Evolutionary conservation across 805 yeast genomes (phyloP).

Genomic region (Cyberlindnera xylosilytica): DNA sequence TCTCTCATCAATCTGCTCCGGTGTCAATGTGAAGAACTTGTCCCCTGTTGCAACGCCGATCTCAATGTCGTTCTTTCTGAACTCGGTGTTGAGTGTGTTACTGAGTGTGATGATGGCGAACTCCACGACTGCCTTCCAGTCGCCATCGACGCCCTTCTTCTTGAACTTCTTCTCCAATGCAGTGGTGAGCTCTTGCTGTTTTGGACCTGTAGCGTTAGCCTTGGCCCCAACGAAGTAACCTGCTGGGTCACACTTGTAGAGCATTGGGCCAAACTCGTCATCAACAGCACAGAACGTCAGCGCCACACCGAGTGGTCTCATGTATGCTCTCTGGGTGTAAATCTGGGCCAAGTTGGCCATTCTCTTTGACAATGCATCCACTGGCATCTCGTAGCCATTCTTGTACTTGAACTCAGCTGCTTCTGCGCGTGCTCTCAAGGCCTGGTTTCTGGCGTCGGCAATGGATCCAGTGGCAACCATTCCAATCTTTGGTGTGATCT

Average conservation of each 20-base stretch:
- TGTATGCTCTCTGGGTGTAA: conserved; percentile 95
- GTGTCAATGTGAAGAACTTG: conserved; percentile 68
- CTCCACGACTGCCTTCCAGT: conserved; percentile 87
- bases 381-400: conserved; percentile 96
- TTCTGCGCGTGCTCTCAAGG: conserved; percentile 88
- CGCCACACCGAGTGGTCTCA: conserved; percentile 97
- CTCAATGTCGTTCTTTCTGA: conserved; percentile 90
- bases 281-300: conserved; percentile 85
- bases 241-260: conserved; percentile 95
- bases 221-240: conserved; percentile 90
- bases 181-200: conserved; percentile 92
- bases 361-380: conserved; percentile 86
- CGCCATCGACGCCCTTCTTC: conserved; percentile 68
- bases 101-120: conserved; percentile 83
- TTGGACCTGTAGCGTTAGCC: conserved; percentile 95
- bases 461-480: conserved; percentile 92
- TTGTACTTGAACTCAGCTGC: conserved; percentile 93
- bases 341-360: conserved; percentile 95
- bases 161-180: conserved; percentile 88
- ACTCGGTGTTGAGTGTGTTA: conserved; percentile 86
- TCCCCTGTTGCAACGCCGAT: conserved; percentile 78
- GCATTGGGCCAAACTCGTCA: conserved; percentile 84
- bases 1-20: conserved; percentile 93
- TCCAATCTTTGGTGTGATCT: conserved; percentile 78
- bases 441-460: conserved; percentile 92